phyloP scores from a whole-genome alignment of 108 stramenopile genomes.

The Cyclotella atomus region DNA sequence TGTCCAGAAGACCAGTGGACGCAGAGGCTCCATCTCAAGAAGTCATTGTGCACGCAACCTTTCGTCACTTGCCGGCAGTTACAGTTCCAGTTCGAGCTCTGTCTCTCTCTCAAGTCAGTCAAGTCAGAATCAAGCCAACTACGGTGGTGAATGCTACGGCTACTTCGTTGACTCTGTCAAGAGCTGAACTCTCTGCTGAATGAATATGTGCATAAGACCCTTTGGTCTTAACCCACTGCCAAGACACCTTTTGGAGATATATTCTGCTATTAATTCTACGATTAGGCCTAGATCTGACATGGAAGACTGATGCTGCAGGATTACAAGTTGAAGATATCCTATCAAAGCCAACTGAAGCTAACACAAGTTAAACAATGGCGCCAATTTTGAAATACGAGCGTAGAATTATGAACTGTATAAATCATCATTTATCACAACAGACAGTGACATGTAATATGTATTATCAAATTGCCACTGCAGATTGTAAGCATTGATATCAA shows the following conservation, averaged over 20 bases:
- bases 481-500: background rate
- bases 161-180: conserved; percentile 8
- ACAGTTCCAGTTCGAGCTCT: background rate
- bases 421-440: background rate
- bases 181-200: background rate
- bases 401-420: background rate
- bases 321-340: background rate
- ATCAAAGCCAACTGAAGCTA: background rate
- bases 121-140: background rate
- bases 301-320: background rate
- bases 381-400: background rate
- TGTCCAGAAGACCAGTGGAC: background rate
- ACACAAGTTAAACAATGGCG: background rate
- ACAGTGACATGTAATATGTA: no score
- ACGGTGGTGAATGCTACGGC: background rate
- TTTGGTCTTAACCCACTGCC: background rate
- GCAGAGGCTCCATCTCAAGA: conserved; percentile 3
- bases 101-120: background rate
- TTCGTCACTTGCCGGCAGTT: conserved; percentile 2
- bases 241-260: background rate
- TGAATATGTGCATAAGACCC: background rate
- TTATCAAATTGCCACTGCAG: background rate
- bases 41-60: conserved; percentile 7
- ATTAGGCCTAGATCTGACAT: background rate
- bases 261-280: background rate